Evolutionary conservation across 768 basidiomycete species (phyloP).

Genomic region (Fistulinella prunicolor): DNA sequence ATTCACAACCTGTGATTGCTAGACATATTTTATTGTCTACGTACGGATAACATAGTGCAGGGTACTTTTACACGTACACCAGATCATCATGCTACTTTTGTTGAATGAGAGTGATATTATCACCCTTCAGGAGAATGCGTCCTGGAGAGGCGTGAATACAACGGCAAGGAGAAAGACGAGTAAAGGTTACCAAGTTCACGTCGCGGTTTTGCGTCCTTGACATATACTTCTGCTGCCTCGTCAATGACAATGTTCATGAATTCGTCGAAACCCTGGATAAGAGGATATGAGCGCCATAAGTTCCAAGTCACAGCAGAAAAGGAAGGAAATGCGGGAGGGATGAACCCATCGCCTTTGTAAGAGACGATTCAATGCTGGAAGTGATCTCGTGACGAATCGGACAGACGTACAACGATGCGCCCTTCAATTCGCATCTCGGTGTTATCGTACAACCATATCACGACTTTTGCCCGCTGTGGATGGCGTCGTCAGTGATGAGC

Average conservation of each 20-base stretch:
- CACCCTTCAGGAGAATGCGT: constrained; percentile 93
- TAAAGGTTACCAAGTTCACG: constrained; percentile 65
- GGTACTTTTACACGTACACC: constrained; percentile 17
- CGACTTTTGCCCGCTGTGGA: constrained; percentile 72
- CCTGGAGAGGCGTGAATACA: constrained; percentile 45
- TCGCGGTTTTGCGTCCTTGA: constrained; percentile 84
- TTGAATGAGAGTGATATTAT: constrained; percentile 98
- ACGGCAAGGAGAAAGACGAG: background rate
- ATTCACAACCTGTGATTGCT: constrained; percentile 73
- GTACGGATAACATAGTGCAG: constrained; percentile 3
- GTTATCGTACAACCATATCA: constrained; percentile 97
- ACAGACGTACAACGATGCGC: constrained; percentile 80
- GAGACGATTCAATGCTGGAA: constrained; percentile 39
- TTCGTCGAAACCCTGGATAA: constrained; percentile 89
- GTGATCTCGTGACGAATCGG: constrained; percentile 23
- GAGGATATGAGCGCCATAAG: constrained; percentile 24
- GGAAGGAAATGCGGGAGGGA: constrained; percentile 4
- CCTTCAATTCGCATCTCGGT: constrained; percentile 96
- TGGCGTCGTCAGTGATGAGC: constrained; percentile 10
- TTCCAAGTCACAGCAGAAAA: background rate
- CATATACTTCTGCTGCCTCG: constrained; percentile 87
- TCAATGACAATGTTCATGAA: constrained; percentile 99
- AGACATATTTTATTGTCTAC: background rate
- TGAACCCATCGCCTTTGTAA: constrained; percentile 35
- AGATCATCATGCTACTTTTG: constrained; percentile 42